phyloP scores from a whole-genome alignment of 805 yeast genomes.

The Myxozyma vanderwaltii region DNA sequence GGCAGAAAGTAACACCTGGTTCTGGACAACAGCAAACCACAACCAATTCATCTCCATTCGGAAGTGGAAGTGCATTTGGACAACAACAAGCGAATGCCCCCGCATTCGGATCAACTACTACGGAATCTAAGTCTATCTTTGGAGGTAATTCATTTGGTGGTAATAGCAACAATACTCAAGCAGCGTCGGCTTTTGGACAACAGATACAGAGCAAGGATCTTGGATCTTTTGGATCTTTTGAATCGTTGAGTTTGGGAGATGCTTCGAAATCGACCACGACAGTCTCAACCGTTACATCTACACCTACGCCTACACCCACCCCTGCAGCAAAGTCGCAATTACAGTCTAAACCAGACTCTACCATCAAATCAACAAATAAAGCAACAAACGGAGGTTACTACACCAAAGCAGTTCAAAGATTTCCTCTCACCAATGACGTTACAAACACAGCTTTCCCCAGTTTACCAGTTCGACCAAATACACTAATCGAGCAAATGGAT shows the following conservation, averaged over 20 bases:
- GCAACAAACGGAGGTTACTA: constrained; percentile 1
- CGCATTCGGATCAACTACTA: neutral
- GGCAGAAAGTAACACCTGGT: neutral
- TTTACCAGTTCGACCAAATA: constrained; percentile 23
- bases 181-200: neutral
- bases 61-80: neutral
- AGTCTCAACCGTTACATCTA: neutral
- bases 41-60: neutral
- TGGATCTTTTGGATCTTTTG: neutral
- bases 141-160: neutral
- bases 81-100: neutral
- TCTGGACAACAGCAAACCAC: neutral
- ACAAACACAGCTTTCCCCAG: constrained; percentile 6
- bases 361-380: neutral
- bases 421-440: constrained; percentile 1
- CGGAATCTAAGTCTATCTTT: neutral
- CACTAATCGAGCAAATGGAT: constrained; percentile 18
- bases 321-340: neutral
- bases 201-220: neutral
- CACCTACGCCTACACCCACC: constrained; percentile 2
- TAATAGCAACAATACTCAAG: neutral
- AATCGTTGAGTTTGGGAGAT: neutral
- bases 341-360: neutral
- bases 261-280: neutral
- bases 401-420: constrained; percentile 16